A percentile compares a stretch with the other conserved stretches of the same genome.
phyloP scores from a whole-genome alignment of 108 stramenopile species.

The Nitzschia palea region DNA sequence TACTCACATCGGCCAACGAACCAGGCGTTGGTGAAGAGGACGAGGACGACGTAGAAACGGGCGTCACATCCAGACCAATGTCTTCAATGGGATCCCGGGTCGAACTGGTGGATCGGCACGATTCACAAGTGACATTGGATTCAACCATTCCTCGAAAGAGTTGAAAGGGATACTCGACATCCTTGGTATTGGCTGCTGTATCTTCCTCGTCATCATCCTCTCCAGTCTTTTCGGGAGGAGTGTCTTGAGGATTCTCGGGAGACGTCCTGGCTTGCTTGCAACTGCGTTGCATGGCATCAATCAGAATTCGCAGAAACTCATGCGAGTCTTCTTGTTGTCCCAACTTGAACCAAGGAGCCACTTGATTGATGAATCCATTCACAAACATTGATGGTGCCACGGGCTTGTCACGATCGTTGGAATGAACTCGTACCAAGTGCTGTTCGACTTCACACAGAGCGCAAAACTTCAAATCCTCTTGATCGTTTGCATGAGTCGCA shows the following conservation, averaged over 20 bases:
- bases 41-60: slow-evolving; percentile 30
- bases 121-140: slow-evolving; percentile 76
- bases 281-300: slow-evolving; percentile 93
- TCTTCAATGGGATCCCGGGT: slow-evolving; percentile 91
- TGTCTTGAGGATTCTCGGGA: slow-evolving; percentile 34
- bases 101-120: slow-evolving; percentile 60
- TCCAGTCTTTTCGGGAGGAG: slow-evolving; percentile 21
- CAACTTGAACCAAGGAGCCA: slow-evolving; percentile 88
- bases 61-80: slow-evolving; percentile 82
- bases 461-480: slow-evolving; percentile 60
- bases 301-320: slow-evolving; percentile 94
- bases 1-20: slow-evolving; percentile 54
- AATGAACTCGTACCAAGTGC: slow-evolving; percentile 65
- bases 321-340: slow-evolving; percentile 98
- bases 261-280: slow-evolving; percentile 56
- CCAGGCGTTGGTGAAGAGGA: slow-evolving; percentile 37
- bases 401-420: slow-evolving; percentile 37
- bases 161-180: slow-evolving; percentile 82
- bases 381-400: slow-evolving; percentile 78
- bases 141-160: slow-evolving; percentile 86
- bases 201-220: slow-evolving; percentile 10
- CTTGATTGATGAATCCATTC: slow-evolving; percentile 74
- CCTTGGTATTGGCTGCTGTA: slow-evolving; percentile 13
- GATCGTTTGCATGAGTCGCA: slow-evolving; percentile 4
- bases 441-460: slow-evolving; percentile 79